Base-by-base conservation (phyloP, 148 eudicot species). In the Rhododendron kiyosumense region DNA sequence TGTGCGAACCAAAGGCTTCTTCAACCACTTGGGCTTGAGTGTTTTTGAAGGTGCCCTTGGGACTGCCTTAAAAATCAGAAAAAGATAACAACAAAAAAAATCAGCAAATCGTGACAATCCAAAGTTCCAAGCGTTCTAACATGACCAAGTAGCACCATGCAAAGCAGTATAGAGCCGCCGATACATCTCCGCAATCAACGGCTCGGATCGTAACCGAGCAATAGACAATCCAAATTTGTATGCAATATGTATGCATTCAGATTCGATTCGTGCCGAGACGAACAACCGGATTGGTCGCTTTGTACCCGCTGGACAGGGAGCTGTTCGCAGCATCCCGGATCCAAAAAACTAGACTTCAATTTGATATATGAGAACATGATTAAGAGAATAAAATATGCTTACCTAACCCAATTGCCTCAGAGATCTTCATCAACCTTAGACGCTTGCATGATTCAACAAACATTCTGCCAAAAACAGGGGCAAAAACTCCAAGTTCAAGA, bases 361-460 rank as follows among this genome's bases (percentile, higher is more conserved):
- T 12, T 26, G 4, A n/a, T 8, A 1, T 81, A 81, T 18, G 11
- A 28, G 18, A n/a, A 49, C 17, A 48, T 26, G 24, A 78, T 74
- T 30, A 41, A 30, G 20, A 24, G 48, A 78, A 59, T 20, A 34
- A 8, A 32, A 4, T 24, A 41, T 36, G 75, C 9, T 81, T 90
- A 91, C 92, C 92, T 71, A 89, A 79, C 75, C 93, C 94, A 81
- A 85, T 86, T 84, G 92, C 92, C 73, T 94, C 95, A 0, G 92
- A 93, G 30, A 92, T 84, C 81, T 92, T 94, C 94, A 92, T 92
- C 28, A 94, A 41, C 83, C 96, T 87, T 46, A 93, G 82, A 57
- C 95, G 90, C 92, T 92, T 93, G 89, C 96, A 93, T 65, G 96
- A 90, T 83, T 92, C 94, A 74, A 89, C 92, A 88, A 94, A 94